A percentile compares a stretch with the other conserved stretches of the same genome.
Evolutionary conservation across 1,139 yeast genomes (phyloP).

Genomic region (Hansenula sp.): DNA sequence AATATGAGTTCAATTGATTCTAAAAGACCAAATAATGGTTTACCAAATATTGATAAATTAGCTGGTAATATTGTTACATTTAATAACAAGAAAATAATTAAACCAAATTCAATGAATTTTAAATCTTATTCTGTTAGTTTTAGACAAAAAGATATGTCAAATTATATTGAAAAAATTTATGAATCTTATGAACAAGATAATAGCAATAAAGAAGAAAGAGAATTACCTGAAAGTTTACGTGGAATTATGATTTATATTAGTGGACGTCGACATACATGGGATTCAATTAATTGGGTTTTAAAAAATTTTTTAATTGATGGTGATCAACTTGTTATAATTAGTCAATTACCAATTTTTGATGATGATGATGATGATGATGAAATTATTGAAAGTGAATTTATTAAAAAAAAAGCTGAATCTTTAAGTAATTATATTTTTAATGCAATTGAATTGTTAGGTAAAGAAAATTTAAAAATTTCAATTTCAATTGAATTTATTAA

Average conservation of each 20-base stretch:
- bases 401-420: conserved; percentile 23
- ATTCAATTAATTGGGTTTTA: conserved; percentile 64
- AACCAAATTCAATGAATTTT: conserved; percentile 9
- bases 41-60: conserved; percentile 16
- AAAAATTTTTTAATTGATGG: conserved; percentile 51
- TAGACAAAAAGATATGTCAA: conserved; percentile 14
- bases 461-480: conserved; percentile 34
- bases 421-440: conserved; percentile 13
- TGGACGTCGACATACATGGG: conserved; percentile 67
- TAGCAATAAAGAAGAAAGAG: background rate
- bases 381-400: conserved; percentile 10
- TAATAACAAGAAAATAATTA: conserved; percentile 11
- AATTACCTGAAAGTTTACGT: conserved; percentile 26
- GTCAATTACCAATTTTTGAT: conserved; percentile 33
- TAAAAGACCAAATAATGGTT: conserved; percentile 4
- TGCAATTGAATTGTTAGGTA: conserved; percentile 9
- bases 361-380: conserved; percentile 32
- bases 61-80: conserved; percentile 10
- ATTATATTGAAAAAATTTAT: conserved; percentile 6
- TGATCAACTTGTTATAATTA: conserved; percentile 52
- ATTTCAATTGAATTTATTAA: conserved; percentile 53
- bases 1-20: background rate
- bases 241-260: conserved; percentile 56
- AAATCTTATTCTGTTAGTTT: conserved; percentile 14
- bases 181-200: background rate